These are phyloP conservation scores for Xylariaceae sp. DNA, from an alignment of 2,329 filamentous ascomycete species.

Conservation along the genomic window DNA sequence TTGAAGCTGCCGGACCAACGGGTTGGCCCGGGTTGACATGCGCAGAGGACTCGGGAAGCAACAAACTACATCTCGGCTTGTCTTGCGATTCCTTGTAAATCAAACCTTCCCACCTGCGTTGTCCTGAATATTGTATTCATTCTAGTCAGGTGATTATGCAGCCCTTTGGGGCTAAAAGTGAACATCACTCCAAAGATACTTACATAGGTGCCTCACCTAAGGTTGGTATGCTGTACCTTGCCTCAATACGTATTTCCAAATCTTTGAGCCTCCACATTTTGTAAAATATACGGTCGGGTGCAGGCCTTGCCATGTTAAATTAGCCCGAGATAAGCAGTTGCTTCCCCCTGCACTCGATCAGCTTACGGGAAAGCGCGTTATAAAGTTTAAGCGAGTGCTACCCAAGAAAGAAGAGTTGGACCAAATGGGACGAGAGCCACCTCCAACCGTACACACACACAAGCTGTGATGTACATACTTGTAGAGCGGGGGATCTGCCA, in stretches of 20 bases:
- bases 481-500: slow-evolving; percentile 23
- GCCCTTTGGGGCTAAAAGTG: too few relatives aligned
- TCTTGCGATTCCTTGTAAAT: not conserved
- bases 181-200: too few relatives aligned
- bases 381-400: not conserved
- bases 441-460: not conserved
- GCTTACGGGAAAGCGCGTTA: not conserved
- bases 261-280: too few relatives aligned
- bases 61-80: not conserved
- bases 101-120: too few relatives aligned
- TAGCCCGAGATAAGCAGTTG: not conserved
- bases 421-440: slow-evolving; percentile 12
- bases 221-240: too few relatives aligned
- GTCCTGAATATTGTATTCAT: too few relatives aligned
- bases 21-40: slow-evolving; percentile 5
- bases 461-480: not conserved
- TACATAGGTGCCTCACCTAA: too few relatives aligned
- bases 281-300: not conserved
- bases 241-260: too few relatives aligned
- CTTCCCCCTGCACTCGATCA: not conserved
- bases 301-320: not conserved
- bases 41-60: not conserved
- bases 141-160: too few relatives aligned
- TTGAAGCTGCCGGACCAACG: slow-evolving; percentile 4
- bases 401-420: slow-evolving; percentile 3